These are phyloP conservation scores for Recurvomyces mirabilis DNA, from an alignment of 495 filamentous ascomycete genomes.

Conservation along the genomic window DNA sequence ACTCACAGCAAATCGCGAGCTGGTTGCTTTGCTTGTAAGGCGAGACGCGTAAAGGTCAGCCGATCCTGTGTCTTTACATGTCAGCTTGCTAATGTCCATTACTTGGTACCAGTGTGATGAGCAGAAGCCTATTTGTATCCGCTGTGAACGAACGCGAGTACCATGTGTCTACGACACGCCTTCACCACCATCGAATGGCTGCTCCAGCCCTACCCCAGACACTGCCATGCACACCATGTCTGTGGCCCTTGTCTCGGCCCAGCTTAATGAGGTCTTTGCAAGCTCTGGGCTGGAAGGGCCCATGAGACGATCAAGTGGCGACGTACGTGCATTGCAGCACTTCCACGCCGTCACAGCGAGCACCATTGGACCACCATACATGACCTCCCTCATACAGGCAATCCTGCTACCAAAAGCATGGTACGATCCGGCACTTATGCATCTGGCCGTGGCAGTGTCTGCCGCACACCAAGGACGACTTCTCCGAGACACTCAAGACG, in stretches of 20 bases:
- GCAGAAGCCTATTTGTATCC: not conserved
- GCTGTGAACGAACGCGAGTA: not conserved
- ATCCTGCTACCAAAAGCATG: not conserved
- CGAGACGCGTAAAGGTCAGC: not conserved
- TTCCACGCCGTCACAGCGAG: not conserved
- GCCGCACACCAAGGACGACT: not conserved
- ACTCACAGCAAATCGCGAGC: not conserved
- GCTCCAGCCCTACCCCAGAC: not conserved
- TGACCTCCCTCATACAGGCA: not conserved
- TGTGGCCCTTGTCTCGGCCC: not conserved
- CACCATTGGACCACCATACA: not conserved
- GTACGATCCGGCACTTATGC: not conserved
- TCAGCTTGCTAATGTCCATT: not conserved
- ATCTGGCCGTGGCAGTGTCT: not conserved
- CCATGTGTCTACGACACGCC: not conserved
- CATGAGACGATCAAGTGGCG: not conserved
- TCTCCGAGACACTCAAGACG: not conserved
- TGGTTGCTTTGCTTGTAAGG: not conserved
- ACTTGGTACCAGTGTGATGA: not conserved
- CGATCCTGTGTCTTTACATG: not conserved
- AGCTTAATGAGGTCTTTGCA: not conserved
- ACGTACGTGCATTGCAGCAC: not conserved
- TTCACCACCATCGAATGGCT: not conserved
- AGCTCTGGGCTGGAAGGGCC: not conserved
- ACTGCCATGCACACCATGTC: slow-evolving; percentile 1